Conservation (phyloP, 768 basidiomycete genomes). For the Suillus bovinus region DNA sequence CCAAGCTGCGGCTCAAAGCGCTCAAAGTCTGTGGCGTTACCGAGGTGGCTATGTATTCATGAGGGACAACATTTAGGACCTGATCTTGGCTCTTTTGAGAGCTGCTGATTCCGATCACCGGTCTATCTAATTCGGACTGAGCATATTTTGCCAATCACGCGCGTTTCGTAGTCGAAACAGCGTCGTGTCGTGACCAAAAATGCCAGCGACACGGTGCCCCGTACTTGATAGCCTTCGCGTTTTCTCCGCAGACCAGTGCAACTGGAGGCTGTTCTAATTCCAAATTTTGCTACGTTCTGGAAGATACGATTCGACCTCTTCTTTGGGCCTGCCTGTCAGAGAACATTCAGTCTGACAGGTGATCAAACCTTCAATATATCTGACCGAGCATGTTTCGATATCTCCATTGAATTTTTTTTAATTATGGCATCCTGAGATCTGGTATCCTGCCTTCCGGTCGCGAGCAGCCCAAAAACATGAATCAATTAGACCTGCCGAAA, state of each 20-base stretch:
- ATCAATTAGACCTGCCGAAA: background rate
- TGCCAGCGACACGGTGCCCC: background rate
- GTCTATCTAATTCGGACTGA: background rate
- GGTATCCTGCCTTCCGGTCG: background rate
- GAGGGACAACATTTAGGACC: background rate
- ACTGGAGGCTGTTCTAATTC: background rate
- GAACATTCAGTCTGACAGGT: background rate
- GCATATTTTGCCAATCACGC: background rate
- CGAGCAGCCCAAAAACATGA: background rate
- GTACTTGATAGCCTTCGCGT: no score
- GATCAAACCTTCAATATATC: background rate
- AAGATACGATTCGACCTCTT: background rate
- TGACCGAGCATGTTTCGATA: background rate
- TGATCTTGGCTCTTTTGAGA: background rate
- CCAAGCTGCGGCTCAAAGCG: background rate
- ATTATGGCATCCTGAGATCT: conserved; percentile 2
- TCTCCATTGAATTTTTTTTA: background rate
- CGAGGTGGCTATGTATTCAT: no score
- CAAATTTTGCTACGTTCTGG: background rate
- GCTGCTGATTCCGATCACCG: background rate
- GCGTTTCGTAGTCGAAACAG: no score
- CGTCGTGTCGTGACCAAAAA: background rate
- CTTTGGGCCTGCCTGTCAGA: background rate
- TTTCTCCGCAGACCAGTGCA: background rate
- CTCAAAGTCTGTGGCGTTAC: background rate